Percentiles rank a stretch among this genome's conserved stretches.
Evolutionary conservation across 148 eudicot species (phyloP).

Genomic region (Rhododendron ovatum): DNA sequence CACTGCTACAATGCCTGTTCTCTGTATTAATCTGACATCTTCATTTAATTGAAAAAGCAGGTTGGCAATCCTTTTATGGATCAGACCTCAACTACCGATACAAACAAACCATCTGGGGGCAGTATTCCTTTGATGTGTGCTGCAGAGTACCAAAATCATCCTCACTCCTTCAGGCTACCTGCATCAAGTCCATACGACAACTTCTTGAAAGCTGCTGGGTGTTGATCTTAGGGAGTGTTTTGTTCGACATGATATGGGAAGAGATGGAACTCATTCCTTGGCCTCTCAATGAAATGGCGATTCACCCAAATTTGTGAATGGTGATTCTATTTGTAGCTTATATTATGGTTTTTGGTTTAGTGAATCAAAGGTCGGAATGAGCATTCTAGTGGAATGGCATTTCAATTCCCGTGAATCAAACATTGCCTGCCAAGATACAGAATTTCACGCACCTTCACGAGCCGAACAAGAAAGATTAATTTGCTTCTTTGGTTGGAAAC

Average conservation of each 20-base stretch:
- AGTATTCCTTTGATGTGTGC: constrained; percentile 32
- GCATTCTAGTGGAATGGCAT: background rate
- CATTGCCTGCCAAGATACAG: background rate
- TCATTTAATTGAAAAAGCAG: constrained; percentile 28
- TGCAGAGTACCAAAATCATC: constrained; percentile 45
- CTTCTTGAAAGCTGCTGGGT: constrained; percentile 78
- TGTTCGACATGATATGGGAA: background rate
- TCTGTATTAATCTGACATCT: background rate
- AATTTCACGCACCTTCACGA: background rate
- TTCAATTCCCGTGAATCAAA: background rate
- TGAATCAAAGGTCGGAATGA: background rate
- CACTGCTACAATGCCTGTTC: background rate
- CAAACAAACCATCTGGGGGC: constrained; percentile 13
- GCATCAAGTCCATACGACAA: constrained; percentile 72
- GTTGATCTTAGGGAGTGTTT: constrained; percentile 22
- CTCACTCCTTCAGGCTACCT: constrained; percentile 54
- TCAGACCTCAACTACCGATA: constrained; percentile 13
- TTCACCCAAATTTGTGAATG: background rate
- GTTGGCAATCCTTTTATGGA: constrained; percentile 47
- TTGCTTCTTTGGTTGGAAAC: background rate
- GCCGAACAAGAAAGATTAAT: background rate
- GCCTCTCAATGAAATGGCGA: background rate
- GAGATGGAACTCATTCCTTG: background rate
- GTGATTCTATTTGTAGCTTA: background rate
- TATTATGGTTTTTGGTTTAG: background rate